Evolutionary conservation across 345 rosid genomes (phyloP), one percentile per base, ranked within the genome.

Genomic region (Lumnitzera littorea): DNA sequence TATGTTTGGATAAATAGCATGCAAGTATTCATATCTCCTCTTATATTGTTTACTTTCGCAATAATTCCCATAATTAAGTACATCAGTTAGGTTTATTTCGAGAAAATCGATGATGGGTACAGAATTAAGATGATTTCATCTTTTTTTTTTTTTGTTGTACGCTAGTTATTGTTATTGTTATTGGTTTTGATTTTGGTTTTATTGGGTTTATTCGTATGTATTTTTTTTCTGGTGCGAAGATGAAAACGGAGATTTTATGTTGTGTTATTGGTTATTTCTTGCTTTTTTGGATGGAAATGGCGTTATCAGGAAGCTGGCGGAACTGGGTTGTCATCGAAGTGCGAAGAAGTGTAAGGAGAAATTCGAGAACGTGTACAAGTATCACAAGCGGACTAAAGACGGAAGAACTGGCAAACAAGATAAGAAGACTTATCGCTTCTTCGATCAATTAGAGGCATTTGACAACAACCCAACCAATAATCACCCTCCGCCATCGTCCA

Each of bases 341-440:
- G 77, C 86, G 7, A 91, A 91, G 83, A 91, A 91, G 72, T 88
- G 98, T 77, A 88, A 82, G 67, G 98, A 91, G 85, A 91, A 91
- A 53, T 91, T 91, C 70, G 98, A 91, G 80, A 91, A 91, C 62
- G 87, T 91, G 23, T 88, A 76, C 78, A 91, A 91, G 70, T 91
- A 91, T 72, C 96, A 91, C 76, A 91, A 80, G 75, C 68, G 98
- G 51, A 86, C 98, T 69, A 91, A 88, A 79, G 96, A 91, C 55
- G 82, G 95, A 12, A 83, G 90, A 4, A 74, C 71, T 23, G 86
- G 89, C 2, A 88, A 88, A 74, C 72, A 78, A 23, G 80, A 80
- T 57, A 89, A 85, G 70, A 91, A 88, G 62, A 68, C 79, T 36
- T 91, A 91, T 70, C 77, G 90, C 2, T 91, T 88, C 67, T 91